A percentile compares a stretch with the other conserved stretches of the same genome.
Conservation (phyloP, 2,329 filamentous ascomycete genomes). For the Ophiocordyceps polyrhachis-furcata region DNA sequence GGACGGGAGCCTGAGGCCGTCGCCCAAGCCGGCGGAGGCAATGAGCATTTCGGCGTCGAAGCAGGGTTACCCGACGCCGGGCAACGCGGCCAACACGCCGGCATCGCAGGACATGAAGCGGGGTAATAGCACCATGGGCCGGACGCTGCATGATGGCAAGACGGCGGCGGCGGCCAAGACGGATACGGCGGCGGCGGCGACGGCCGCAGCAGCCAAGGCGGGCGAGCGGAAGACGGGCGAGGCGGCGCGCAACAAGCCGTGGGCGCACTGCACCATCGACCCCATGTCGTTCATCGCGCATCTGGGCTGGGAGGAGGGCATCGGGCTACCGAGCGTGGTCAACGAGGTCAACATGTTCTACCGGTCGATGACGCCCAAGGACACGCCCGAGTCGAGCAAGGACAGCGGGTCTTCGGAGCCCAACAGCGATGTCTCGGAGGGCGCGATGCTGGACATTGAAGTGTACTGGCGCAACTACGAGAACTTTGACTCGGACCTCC, state of each 20-base stretch:
- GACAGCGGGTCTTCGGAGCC: constrained; percentile 40
- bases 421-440: constrained; percentile 42
- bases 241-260: constrained; percentile 10
- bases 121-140: constrained; percentile 26
- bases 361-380: constrained; percentile 37
- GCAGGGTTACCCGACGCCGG: constrained; percentile 28
- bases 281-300: constrained; percentile 22
- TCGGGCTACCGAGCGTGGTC: constrained; percentile 23
- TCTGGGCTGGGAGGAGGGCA: constrained; percentile 13
- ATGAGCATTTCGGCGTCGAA: constrained; percentile 26
- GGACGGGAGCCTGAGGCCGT: constrained; percentile 24
- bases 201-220: constrained; percentile 5
- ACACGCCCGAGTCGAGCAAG: constrained; percentile 46
- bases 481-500: constrained; percentile 25
- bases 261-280: constrained; percentile 29
- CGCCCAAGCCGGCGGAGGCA: constrained; percentile 13
- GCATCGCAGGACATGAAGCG: constrained; percentile 36
- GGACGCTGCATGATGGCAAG: constrained; percentile 17
- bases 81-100: constrained; percentile 23
- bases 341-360: constrained; percentile 31
- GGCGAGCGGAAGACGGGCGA: constrained; percentile 12
- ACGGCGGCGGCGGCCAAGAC: constrained; percentile 6
- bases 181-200: constrained; percentile 2
- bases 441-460: constrained; percentile 32
- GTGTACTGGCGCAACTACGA: constrained; percentile 31